Conservation (phyloP, 768 basidiomycete species). For the Hirschioporus abietinus region DNA sequence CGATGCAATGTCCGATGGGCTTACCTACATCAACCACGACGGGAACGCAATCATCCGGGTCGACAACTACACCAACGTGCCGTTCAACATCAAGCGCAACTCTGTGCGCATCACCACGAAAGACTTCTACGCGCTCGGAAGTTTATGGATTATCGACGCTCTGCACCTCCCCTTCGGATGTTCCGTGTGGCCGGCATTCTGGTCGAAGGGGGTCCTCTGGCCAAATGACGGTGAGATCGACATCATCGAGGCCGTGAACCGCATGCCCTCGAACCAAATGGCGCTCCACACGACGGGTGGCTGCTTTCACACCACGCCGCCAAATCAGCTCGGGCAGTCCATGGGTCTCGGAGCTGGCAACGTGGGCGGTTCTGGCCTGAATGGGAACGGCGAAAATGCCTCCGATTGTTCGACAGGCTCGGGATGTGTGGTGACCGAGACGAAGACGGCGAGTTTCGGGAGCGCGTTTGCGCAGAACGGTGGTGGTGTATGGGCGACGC, state of each 20-base stretch:
- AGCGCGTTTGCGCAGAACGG: slow-evolving; percentile 43
- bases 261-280: slow-evolving; percentile 46
- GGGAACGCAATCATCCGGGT: slow-evolving; percentile 70
- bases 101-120: slow-evolving; percentile 48
- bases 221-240: slow-evolving; percentile 40
- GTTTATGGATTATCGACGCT: slow-evolving; percentile 40
- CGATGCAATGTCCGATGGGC: slow-evolving; percentile 38
- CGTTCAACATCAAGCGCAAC: slow-evolving; percentile 46
- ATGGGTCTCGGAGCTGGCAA: neutral
- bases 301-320: slow-evolving; percentile 27
- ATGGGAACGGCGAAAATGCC: slow-evolving; percentile 10
- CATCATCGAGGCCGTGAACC: slow-evolving; percentile 58
- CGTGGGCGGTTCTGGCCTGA: neutral
- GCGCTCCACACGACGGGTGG: slow-evolving; percentile 46
- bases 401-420: slow-evolving; percentile 28
- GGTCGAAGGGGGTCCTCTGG: slow-evolving; percentile 42
- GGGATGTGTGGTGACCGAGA: slow-evolving; percentile 43
- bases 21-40: slow-evolving; percentile 55
- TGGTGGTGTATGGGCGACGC: slow-evolving; percentile 66
- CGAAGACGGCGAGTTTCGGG: slow-evolving; percentile 41
- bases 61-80: slow-evolving; percentile 59
- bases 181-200: slow-evolving; percentile 43
- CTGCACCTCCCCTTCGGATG: slow-evolving; percentile 53
- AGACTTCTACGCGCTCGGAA: slow-evolving; percentile 35
- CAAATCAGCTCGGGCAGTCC: slow-evolving; percentile 26